phyloP scores from a whole-genome alignment of 257 asterid genomes.

The Perilla frutescens region DNA sequence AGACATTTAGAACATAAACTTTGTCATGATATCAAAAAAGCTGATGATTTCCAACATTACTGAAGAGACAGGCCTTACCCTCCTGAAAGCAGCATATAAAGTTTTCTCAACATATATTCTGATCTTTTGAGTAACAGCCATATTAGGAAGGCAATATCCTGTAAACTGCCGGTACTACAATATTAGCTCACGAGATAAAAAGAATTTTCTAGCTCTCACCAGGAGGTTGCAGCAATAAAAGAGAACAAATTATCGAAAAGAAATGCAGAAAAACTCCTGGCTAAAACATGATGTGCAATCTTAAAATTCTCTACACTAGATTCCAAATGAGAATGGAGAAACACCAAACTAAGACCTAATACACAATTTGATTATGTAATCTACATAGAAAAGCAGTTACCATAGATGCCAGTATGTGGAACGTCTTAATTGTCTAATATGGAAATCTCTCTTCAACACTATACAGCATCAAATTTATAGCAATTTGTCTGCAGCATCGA shows the following conservation, averaged over 20 bases:
- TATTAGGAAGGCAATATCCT: conserved; percentile 53
- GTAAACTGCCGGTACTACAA: conserved; percentile 55
- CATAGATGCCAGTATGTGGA: not conserved
- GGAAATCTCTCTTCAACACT: conserved; percentile 13
- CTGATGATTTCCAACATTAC: conserved; percentile 22
- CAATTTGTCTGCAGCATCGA: conserved; percentile 28
- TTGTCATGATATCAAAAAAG: conserved; percentile 31
- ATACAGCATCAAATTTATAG: conserved; percentile 16
- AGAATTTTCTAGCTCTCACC: conserved; percentile 23
- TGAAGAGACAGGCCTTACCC: conserved; percentile 57
- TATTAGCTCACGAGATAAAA: conserved; percentile 29
- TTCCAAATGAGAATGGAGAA: conserved; percentile 25
- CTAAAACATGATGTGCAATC: conserved; percentile 8
- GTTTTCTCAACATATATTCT: conserved; percentile 68
- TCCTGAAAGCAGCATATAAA: conserved; percentile 71
- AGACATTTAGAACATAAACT: conserved; percentile 36
- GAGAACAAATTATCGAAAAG: conserved; percentile 13
- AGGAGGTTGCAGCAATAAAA: conserved; percentile 23
- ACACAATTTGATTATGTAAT: conserved; percentile 19
- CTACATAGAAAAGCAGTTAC: conserved; percentile 6
- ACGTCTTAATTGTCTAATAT: conserved; percentile 1
- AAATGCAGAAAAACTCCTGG: conserved; percentile 10
- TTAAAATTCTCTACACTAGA: conserved; percentile 12
- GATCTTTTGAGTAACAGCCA: conserved; percentile 58
- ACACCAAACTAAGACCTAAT: conserved; percentile 24